Conservation (phyloP, 2,329 filamentous ascomycete species). For the Trichoderma semiorbis region DNA sequence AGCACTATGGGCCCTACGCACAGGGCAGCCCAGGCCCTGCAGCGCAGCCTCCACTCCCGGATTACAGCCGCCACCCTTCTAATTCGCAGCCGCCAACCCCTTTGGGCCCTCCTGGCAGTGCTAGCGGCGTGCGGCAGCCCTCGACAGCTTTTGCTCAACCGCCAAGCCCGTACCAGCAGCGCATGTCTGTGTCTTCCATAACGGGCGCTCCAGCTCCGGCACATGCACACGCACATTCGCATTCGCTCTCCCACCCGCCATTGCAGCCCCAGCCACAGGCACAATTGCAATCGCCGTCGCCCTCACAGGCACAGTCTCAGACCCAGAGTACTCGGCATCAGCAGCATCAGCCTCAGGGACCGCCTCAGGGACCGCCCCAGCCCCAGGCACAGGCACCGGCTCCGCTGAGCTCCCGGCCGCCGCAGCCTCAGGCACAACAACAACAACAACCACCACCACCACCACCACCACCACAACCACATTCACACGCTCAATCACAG, state of each 20-base stretch:
- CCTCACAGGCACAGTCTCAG: constrained; percentile 25
- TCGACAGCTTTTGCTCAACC: constrained; percentile 45
- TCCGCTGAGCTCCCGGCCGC: constrained; percentile 20
- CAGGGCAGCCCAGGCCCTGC: constrained; percentile 52
- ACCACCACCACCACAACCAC: background rate
- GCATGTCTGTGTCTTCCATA: constrained; percentile 27
- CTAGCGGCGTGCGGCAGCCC: constrained; percentile 43
- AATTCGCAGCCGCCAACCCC: constrained; percentile 52
- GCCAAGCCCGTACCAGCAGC: constrained; percentile 60
- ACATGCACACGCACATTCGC: constrained; percentile 35
- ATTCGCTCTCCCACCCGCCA: constrained; percentile 1
- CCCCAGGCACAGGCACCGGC: background rate
- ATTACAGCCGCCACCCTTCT: constrained; percentile 43
- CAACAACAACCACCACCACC: background rate
- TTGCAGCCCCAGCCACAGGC: background rate
- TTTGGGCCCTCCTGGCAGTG: constrained; percentile 46
- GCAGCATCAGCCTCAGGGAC: background rate
- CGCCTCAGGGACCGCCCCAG: background rate
- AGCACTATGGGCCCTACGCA: constrained; percentile 47
- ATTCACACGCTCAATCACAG: background rate
- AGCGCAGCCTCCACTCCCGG: constrained; percentile 41
- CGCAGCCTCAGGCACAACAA: constrained; percentile 6
- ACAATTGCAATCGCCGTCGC: constrained; percentile 6
- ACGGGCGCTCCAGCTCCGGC: constrained; percentile 23
- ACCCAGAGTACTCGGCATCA: background rate